Conservation (phyloP, 768 basidiomycete species). For the Tylopilus subfusipes region DNA sequence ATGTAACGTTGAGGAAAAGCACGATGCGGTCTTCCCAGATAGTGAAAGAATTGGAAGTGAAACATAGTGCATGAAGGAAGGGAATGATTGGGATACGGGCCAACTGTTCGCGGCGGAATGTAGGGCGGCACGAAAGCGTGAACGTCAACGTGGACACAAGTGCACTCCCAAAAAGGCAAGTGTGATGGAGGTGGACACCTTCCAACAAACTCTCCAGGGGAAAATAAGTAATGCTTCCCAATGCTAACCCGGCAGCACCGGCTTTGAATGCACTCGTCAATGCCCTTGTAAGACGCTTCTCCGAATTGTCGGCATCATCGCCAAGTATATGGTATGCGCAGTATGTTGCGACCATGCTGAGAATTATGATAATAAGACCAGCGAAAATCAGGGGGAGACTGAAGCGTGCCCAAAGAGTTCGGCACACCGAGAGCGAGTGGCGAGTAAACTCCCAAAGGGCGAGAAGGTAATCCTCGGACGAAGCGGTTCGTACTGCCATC, state of each 20-base stretch:
- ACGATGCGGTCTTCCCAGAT: slow-evolving; percentile 92
- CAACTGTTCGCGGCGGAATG: slow-evolving; percentile 26
- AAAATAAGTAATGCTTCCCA: slow-evolving; percentile 36
- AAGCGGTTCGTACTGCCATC: slow-evolving; percentile 32
- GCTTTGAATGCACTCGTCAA: slow-evolving; percentile 34
- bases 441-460: slow-evolving; percentile 27
- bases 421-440: slow-evolving; percentile 54
- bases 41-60: slow-evolving; percentile 95
- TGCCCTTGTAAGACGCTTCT: slow-evolving; percentile 38
- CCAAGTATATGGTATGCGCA: slow-evolving; percentile 51
- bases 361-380: slow-evolving; percentile 61
- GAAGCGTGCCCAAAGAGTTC: slow-evolving; percentile 94
- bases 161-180: slow-evolving; percentile 46
- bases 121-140: slow-evolving; percentile 40
- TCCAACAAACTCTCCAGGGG: slow-evolving; percentile 34
- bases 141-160: slow-evolving; percentile 46
- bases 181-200: slow-evolving; percentile 51
- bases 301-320: slow-evolving; percentile 36
- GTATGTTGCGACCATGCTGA: slow-evolving; percentile 54
- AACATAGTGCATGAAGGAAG: slow-evolving; percentile 67
- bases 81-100: slow-evolving; percentile 45
- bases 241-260: slow-evolving; percentile 33
- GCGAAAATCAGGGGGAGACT: slow-evolving; percentile 71
- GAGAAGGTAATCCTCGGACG: slow-evolving; percentile 17
- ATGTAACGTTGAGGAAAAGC: slow-evolving; percentile 68